Conservation (phyloP, 257 asterid species). For the Anisodus acutangulus region DNA sequence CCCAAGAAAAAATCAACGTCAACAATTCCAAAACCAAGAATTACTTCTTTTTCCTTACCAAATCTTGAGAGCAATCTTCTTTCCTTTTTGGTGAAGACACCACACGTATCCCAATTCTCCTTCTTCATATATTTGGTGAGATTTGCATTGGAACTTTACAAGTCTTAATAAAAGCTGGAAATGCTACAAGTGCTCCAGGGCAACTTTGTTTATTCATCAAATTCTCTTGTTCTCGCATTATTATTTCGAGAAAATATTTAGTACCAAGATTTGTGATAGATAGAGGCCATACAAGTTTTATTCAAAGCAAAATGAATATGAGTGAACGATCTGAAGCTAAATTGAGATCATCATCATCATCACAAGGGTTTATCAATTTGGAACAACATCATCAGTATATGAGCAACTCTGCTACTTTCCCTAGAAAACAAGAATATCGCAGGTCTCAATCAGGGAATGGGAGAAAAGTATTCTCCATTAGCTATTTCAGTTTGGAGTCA, state of each 20-base stretch:
- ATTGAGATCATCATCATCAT: constrained; percentile 14
- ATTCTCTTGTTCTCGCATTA: too few relatives aligned
- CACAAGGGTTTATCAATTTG: not conserved
- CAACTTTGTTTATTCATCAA: not conserved
- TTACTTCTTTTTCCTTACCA: not conserved
- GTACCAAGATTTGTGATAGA: too few relatives aligned
- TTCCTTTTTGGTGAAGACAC: not conserved
- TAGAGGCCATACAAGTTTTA: too few relatives aligned
- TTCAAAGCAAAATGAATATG: not conserved
- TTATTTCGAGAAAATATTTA: not conserved
- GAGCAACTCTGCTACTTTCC: not conserved
- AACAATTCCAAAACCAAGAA: not conserved
- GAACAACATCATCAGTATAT: not conserved
- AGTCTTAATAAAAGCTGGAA: not conserved
- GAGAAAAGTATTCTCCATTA: constrained; percentile 35
- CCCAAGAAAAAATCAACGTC: not conserved
- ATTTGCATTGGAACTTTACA: too few relatives aligned
- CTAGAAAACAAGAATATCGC: not conserved
- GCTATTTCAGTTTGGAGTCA: constrained; percentile 60
- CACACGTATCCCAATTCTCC: not conserved
- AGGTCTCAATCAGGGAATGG: constrained; percentile 34
- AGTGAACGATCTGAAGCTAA: constrained; percentile 3
- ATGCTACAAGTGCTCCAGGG: not conserved
- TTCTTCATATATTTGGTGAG: too few relatives aligned
- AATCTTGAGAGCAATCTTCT: not conserved